Base-by-base conservation (phyloP, 1,284 basidiomycete species). In the Microbotryum lychnidis-dioicae region DNA sequence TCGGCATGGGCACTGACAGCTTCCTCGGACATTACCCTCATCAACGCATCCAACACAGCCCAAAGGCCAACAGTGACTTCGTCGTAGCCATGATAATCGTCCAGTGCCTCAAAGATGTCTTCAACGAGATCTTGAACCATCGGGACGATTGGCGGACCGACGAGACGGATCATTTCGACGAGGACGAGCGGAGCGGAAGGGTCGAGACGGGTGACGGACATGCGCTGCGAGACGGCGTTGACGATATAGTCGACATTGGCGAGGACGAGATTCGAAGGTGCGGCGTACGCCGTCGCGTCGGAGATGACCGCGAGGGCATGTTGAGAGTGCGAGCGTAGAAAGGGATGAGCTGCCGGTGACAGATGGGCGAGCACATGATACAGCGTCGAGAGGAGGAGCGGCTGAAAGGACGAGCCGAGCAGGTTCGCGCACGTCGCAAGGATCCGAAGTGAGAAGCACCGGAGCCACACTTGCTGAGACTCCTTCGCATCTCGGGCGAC, bases 231-330 rank as follows among this genome's bases (percentile, higher is more conserved):
- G 10, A 92, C 85, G 14, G 86, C 82, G 70, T 94, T 91, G 62
- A 97, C 82, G 9, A 90, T 86, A 72, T 97, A 96, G 76, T 97
- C 92, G 68, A 93, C 92, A 74, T 96, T 93, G 29, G 91, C 86
- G 33, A 96, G 80, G 6, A 97, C 79, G 37, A 96, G 79, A 71
- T 91, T 91, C 42, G 84, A 83, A 0, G 89, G 82, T 2, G 87
- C 86, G 8, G 90, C 89, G 69, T 91, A 92, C 2, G 87, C 89
- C 2, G 84, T 83, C 60, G 83, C 79, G 25, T 80, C 77, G 3
- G 89, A 80, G 50, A 93, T 81, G 64, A 81, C 84, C 63, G 81
- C 75, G 47, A 97, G 79, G 2, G 89, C 79, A 6, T 84, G 82
- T 6, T 86, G 77, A 1, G 85, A 90, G 25, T 85, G 87, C 1